Base-by-base conservation (phyloP, 2,329 filamentous ascomycete genomes). In the Verticillium nonalfalfae region DNA sequence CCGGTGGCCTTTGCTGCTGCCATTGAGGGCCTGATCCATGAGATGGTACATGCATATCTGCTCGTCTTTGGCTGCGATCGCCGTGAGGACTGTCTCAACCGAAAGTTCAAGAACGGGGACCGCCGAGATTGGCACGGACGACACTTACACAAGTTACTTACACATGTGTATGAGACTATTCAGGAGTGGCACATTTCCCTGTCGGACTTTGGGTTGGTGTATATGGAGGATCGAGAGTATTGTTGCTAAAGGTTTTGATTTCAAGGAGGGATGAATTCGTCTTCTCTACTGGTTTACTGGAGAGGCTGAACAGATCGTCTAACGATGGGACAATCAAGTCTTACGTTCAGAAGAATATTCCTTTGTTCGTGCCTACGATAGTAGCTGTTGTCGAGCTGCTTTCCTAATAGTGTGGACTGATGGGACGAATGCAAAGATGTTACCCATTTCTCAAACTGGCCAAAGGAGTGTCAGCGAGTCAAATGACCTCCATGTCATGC, bases 1-100 rank as follows among this genome's bases (percentile, higher is more conserved):
- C 61, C 2, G 69, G 65, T 21, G 70, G 76, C 57, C 62, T 68
- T 64, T 34, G 36, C 9, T n/a, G 70, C 71, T 36, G 70, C 76
- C 13, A 64, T 76, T 26, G 66, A 72, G 61, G 62, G 66, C 35
- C 65, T 75, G 1, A 63, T 75, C 1, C 65, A 68, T 26, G 67
- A 68, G 6, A 67, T 71, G 54, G 26, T 68, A 38, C 60, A 65
- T 50, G 62, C 62, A 3, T 65, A 65, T 14, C 56, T 65, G 7
- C 14, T 64, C 18, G 15, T 65, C 21, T 50, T 65, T 9, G 31
- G 54, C 33, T 56, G 54, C 26, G 26, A 33, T 35, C 33, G 9
- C 54, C 31, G 54, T 14, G 11, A 6, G 13, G 14, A 21, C 11
- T 56, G 54, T 13, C 54, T 18, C 13, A 13, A 14, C 13, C 54